These are phyloP conservation scores for Monilinia vaccinii-corymbosi DNA, from an alignment of 2,329 filamentous ascomycete species.

Conservation along the genomic window DNA sequence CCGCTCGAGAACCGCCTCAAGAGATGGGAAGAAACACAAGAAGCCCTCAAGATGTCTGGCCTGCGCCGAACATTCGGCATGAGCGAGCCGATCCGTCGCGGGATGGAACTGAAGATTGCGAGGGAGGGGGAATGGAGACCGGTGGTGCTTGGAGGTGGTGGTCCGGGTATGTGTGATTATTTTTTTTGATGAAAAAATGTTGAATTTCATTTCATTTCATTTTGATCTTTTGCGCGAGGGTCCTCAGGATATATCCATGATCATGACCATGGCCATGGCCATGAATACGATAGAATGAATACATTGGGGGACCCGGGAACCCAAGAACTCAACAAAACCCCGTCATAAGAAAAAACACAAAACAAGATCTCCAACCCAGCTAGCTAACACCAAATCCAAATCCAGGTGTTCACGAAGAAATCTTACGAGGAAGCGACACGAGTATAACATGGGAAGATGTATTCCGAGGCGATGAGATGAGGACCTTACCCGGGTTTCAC, in stretches of 20 bases:
- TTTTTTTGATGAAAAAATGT: too few relatives aligned
- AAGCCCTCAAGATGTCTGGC: constrained; percentile 77
- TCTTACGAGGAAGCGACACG: constrained; percentile 69
- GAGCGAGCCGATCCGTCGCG: constrained; percentile 81
- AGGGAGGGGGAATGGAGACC: constrained; percentile 73
- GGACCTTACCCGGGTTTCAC: constrained; percentile 65
- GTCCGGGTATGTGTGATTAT: constrained; percentile 29
- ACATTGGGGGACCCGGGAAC: too few relatives aligned
- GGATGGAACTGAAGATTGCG: constrained; percentile 92
- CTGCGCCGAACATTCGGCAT: constrained; percentile 84
- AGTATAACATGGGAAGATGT: constrained; percentile 90
- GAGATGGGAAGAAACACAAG: constrained; percentile 85
- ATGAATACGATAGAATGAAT: too few relatives aligned
- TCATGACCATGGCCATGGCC: too few relatives aligned
- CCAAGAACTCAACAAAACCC: too few relatives aligned
- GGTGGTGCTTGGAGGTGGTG: constrained; percentile 49
- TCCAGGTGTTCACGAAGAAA: constrained; percentile 70
- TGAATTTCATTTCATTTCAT: too few relatives aligned
- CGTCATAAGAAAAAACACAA: too few relatives aligned
- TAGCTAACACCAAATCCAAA: not conserved
- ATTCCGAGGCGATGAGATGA: constrained; percentile 69
- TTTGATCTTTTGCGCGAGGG: too few relatives aligned
- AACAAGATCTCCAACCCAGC: too few relatives aligned
- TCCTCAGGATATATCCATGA: too few relatives aligned
- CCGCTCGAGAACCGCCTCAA: constrained; percentile 86